Conservation (phyloP, 176 grass and related monocot genomes). For the Phragmites australis region DNA sequence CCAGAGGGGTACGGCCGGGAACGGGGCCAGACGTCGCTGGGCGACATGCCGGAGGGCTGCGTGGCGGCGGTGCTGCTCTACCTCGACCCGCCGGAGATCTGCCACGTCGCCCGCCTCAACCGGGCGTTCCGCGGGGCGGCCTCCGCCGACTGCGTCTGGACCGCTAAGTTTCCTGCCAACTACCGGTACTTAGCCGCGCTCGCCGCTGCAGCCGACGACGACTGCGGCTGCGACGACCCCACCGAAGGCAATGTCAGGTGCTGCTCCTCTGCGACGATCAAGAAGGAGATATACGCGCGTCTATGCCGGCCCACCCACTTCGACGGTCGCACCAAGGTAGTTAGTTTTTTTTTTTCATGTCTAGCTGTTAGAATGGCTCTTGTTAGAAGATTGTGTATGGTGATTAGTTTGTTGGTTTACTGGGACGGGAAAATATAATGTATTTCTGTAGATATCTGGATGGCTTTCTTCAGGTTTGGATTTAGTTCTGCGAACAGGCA, state of each 20-base stretch:
- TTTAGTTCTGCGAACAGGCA: not conserved
- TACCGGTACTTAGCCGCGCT: slow-evolving; percentile 59
- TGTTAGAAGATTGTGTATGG: not conserved
- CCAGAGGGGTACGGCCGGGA: slow-evolving; percentile 45
- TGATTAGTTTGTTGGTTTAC: slow-evolving; percentile 9
- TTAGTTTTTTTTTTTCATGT: not conserved
- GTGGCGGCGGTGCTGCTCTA: slow-evolving; percentile 69
- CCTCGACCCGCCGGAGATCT: slow-evolving; percentile 85
- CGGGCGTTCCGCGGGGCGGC: slow-evolving; percentile 66
- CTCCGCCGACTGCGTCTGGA: slow-evolving; percentile 74
- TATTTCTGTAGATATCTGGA: not conserved
- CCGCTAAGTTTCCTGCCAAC: slow-evolving; percentile 65
- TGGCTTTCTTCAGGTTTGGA: not conserved
- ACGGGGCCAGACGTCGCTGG: slow-evolving; percentile 52
- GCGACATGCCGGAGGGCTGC: slow-evolving; percentile 89
- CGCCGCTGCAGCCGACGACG: slow-evolving; percentile 49
- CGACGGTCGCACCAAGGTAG: slow-evolving; percentile 68
- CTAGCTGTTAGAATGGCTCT: not conserved
- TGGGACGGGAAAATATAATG: not conserved
- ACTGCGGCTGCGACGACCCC: slow-evolving; percentile 9
- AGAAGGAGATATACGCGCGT: slow-evolving; percentile 72
- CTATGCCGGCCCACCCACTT: slow-evolving; percentile 69
- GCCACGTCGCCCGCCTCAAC: slow-evolving; percentile 64
- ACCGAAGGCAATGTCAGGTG: slow-evolving; percentile 8
- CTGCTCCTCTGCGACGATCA: slow-evolving; percentile 30